Percentiles rank a stretch among this genome's conserved stretches.
These are phyloP conservation scores for Peronosclerospora sorghi DNA, from an alignment of 352 stramenopile genomes.

Conservation along the genomic window DNA sequence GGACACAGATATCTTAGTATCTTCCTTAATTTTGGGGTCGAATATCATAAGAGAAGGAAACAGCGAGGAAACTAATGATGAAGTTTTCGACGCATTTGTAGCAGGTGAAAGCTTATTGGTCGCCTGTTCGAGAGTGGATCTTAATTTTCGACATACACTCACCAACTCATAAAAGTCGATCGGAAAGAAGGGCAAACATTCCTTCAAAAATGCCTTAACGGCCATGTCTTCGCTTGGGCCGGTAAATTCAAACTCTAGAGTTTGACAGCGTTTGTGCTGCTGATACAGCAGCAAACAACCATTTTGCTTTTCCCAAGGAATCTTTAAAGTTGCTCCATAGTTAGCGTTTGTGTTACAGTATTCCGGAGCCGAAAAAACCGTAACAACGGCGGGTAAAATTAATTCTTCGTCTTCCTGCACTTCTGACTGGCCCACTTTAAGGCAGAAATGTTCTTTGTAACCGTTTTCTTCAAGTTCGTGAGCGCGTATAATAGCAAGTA, in stretches of 20 bases:
- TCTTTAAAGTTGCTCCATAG: constrained; percentile 59
- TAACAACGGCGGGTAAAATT: constrained; percentile 47
- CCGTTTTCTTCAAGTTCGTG: constrained; percentile 74
- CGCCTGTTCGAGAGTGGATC: constrained; percentile 30
- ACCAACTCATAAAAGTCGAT: constrained; percentile 74
- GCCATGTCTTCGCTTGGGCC: constrained; percentile 44
- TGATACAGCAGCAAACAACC: constrained; percentile 39
- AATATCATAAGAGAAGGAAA: constrained; percentile 13
- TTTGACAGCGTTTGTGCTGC: constrained; percentile 56
- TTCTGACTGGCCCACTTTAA: constrained; percentile 7
- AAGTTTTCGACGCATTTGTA: constrained; percentile 8
- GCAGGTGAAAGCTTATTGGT: constrained; percentile 16
- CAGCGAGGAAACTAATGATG: constrained; percentile 27
- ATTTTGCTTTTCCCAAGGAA: constrained; percentile 40
- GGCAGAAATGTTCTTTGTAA: constrained; percentile 59
- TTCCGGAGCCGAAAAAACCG: constrained; percentile 74
- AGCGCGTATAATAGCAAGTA: constrained; percentile 63
- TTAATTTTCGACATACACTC: constrained; percentile 44
- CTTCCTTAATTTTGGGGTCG: constrained; percentile 13
- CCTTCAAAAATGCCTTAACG: constrained; percentile 34
- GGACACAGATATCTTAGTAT: constrained; percentile 16
- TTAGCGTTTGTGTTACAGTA: constrained; percentile 82
- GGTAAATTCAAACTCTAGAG: constrained; percentile 43
- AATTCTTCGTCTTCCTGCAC: constrained; percentile 10
- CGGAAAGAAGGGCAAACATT: constrained; percentile 61